Conservation (phyloP, 257 asterid genomes). For the Solanum megistacrolobum region DNA sequence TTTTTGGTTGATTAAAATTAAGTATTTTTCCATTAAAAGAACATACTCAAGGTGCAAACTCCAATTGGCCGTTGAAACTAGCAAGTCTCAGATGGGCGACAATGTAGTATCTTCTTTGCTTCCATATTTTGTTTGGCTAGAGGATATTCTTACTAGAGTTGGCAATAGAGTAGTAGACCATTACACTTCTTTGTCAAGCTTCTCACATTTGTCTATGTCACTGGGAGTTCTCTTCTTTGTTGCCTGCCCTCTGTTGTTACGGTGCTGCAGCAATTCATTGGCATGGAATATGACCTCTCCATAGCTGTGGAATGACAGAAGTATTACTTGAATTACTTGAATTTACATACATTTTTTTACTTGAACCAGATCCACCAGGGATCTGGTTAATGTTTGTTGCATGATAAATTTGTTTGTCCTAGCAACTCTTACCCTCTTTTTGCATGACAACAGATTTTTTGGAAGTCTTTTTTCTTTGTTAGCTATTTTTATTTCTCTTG, state of each 20-base stretch:
- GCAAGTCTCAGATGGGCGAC: neutral
- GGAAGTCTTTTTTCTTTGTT: neutral
- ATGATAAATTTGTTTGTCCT: neutral
- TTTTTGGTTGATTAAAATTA: neutral
- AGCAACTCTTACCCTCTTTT: neutral
- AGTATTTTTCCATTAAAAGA: neutral
- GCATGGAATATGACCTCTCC: neutral
- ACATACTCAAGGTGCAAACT: neutral
- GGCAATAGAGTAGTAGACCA: neutral
- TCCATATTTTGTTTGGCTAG: neutral
- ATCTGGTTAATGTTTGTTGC: neutral
- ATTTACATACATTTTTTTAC: neutral
- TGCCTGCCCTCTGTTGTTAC: neutral
- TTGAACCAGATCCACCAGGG: neutral
- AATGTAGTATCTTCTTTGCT: neutral
- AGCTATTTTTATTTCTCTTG: neutral
- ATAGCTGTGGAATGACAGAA: neutral
- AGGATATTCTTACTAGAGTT: neutral
- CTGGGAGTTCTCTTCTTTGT: neutral
- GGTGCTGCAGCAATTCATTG: neutral
- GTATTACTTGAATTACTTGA: neutral
- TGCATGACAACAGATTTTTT: neutral
- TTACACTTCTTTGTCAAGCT: neutral
- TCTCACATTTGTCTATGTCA: neutral
- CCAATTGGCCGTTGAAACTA: neutral